Evolutionary conservation across 2,329 filamentous ascomycete genomes (phyloP).

Genomic region (Dactylellina drechsleri): DNA sequence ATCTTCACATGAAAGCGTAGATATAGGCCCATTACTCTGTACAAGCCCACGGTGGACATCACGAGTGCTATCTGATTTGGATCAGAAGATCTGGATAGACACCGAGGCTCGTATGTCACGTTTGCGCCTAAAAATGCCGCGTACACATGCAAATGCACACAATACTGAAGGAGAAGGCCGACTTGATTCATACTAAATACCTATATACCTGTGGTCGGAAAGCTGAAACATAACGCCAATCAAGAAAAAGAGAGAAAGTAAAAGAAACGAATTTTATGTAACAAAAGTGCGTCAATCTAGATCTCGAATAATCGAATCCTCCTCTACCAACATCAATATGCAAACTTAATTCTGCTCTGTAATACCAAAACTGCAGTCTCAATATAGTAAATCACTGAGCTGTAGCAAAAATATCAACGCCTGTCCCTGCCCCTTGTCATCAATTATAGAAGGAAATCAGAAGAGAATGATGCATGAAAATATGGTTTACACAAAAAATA

Average conservation of each 20-base stretch:
- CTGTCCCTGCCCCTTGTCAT: conserved; percentile 43
- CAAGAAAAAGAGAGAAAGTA: background rate
- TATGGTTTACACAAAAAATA: conserved; percentile 2
- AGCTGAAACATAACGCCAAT: background rate
- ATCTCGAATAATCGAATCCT: background rate
- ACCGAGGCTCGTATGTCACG: too few relatives aligned
- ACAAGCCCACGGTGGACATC: too few relatives aligned
- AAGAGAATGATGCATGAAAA: conserved; percentile 23
- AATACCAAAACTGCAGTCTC: background rate
- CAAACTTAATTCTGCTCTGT: background rate
- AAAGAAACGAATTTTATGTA: background rate
- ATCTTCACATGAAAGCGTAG: too few relatives aligned
- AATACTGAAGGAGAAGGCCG: too few relatives aligned
- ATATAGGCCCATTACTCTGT: too few relatives aligned
- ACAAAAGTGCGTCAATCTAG: background rate
- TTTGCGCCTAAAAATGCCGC: too few relatives aligned
- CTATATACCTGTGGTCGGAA: background rate
- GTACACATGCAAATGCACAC: too few relatives aligned
- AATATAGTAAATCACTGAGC: conserved; percentile 21
- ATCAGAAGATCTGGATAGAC: too few relatives aligned
- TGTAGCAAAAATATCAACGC: conserved; percentile 45
- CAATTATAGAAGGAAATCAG: conserved; percentile 22
- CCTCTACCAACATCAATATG: background rate
- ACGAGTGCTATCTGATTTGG: too few relatives aligned
- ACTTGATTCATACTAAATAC: too few relatives aligned